Conservation (phyloP, 106 monocot genomes). For the Allium fistulosum region DNA sequence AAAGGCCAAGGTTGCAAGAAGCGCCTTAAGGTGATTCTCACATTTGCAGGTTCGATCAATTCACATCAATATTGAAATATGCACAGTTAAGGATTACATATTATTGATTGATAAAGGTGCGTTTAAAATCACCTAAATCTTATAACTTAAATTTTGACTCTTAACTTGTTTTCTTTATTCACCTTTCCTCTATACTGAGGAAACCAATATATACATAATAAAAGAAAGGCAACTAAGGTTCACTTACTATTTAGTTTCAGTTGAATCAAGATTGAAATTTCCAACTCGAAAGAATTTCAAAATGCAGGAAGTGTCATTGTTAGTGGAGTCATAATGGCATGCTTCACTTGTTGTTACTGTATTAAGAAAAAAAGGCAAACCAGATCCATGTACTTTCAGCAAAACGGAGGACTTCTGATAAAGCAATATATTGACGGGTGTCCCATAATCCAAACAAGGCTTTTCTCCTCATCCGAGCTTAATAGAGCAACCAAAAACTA, state of each 20-base stretch:
- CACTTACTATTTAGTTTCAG: neutral
- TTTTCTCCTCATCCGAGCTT: conserved; percentile 6
- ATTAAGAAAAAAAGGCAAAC: neutral
- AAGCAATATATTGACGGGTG: neutral
- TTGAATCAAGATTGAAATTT: neutral
- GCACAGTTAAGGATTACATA: too few species aligned
- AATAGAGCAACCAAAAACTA: conserved; percentile 30
- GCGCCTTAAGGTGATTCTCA: neutral
- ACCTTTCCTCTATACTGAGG: too few species aligned
- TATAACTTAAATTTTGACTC: too few species aligned
- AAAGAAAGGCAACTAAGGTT: too few species aligned
- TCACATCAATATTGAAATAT: neutral
- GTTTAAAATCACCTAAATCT: too few species aligned
- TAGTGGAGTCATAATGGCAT: neutral
- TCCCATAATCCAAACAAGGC: neutral
- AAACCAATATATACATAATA: too few species aligned
- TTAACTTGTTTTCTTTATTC: too few species aligned
- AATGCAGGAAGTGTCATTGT: neutral
- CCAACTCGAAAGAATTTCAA: neutral
- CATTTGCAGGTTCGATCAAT: conserved; percentile 2
- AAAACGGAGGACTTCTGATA: conserved; percentile 1
- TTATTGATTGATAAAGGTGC: too few species aligned
- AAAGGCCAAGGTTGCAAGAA: conserved; percentile 1
- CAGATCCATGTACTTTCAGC: conserved; percentile 4
- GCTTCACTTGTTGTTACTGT: neutral